phyloP scores from a whole-genome alignment of 139 green algal species.

The Tetraselmis striata region DNA sequence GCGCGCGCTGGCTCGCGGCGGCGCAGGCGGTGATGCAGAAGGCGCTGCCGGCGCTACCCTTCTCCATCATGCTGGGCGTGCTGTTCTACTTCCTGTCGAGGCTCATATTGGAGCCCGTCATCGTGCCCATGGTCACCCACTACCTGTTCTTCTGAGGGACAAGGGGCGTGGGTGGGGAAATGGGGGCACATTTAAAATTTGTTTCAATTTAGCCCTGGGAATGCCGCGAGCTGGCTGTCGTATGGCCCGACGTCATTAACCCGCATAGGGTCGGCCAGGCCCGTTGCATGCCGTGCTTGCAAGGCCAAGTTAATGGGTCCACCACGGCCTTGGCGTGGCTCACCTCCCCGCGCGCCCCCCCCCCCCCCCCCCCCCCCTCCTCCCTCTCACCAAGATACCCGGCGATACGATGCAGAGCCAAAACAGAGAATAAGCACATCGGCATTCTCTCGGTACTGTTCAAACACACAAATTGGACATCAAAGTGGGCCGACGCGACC shows the following conservation, averaged over 20 bases:
- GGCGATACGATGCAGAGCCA: no score
- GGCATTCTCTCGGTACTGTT: no score
- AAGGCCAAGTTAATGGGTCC: neutral
- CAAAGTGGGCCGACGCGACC: no score
- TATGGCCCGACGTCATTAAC: neutral
- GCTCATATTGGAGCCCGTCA: constrained; percentile 72
- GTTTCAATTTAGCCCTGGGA: neutral
- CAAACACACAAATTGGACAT: no score
- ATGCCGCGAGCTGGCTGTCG: neutral
- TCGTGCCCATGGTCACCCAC: constrained; percentile 43
- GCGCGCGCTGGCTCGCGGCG: no score
- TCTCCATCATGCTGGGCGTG: constrained; percentile 86
- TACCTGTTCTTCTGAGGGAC: neutral
- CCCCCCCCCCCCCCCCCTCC: neutral
- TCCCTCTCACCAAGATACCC: no score
- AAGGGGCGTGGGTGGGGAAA: neutral
- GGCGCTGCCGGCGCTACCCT: constrained; percentile 88
- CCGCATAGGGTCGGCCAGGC: neutral
- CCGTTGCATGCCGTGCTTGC: neutral
- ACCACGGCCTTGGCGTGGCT: no score
- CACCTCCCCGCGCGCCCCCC: no score
- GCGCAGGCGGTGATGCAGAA: constrained; percentile 54
- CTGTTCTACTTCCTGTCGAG: constrained; percentile 83
- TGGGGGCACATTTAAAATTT: no score
- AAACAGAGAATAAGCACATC: no score